A percentile compares a stretch with the other conserved stretches of the same genome.
Conservation (phyloP, 768 basidiomycete species). For the Lyophyllum shimeji region DNA sequence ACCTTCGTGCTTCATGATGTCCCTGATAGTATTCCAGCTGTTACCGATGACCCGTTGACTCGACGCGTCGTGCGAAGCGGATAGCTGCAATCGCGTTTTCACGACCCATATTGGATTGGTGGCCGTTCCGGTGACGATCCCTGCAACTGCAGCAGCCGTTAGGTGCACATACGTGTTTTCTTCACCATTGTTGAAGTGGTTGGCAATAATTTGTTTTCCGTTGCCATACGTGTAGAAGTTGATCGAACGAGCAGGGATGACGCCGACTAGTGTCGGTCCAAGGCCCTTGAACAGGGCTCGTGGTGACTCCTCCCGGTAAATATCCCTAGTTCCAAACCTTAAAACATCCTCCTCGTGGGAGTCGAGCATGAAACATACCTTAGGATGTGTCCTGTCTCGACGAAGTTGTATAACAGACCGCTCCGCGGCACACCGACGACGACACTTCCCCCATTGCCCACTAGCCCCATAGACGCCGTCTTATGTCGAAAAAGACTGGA, state of each 20-base stretch:
- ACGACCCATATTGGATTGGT: slow-evolving; percentile 99
- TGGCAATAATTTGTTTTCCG: slow-evolving; percentile 88
- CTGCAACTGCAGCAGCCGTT: slow-evolving; percentile 80
- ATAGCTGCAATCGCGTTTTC: slow-evolving; percentile 91
- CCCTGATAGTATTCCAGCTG: slow-evolving; percentile 60
- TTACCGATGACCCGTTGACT: slow-evolving; percentile 42
- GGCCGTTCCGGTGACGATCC: slow-evolving; percentile 81
- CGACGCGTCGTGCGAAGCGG: slow-evolving; percentile 24
- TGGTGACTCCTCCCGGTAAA: slow-evolving; percentile 85
- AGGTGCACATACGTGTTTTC: slow-evolving; percentile 90
- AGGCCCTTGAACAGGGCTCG: slow-evolving; percentile 93
- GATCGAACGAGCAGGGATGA: slow-evolving; percentile 93
- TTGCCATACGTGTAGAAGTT: slow-evolving; percentile 99
- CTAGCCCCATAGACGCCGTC: slow-evolving; percentile 36
- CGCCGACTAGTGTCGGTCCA: slow-evolving; percentile 92
- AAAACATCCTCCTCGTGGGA: not conserved
- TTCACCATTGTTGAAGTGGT: slow-evolving; percentile 71
- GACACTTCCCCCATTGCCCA: slow-evolving; percentile 35
- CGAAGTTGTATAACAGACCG: slow-evolving; percentile 86
- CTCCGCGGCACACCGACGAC: slow-evolving; percentile 38
- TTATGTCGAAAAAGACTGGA: slow-evolving; percentile 73
- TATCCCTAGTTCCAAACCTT: slow-evolving; percentile 52
- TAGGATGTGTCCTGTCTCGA: slow-evolving; percentile 90
- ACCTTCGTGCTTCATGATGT: slow-evolving; percentile 82
- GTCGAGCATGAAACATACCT: slow-evolving; percentile 44